Base-by-base conservation (phyloP, 2,329 filamentous ascomycete species). In the Penicillium verrucosum region DNA sequence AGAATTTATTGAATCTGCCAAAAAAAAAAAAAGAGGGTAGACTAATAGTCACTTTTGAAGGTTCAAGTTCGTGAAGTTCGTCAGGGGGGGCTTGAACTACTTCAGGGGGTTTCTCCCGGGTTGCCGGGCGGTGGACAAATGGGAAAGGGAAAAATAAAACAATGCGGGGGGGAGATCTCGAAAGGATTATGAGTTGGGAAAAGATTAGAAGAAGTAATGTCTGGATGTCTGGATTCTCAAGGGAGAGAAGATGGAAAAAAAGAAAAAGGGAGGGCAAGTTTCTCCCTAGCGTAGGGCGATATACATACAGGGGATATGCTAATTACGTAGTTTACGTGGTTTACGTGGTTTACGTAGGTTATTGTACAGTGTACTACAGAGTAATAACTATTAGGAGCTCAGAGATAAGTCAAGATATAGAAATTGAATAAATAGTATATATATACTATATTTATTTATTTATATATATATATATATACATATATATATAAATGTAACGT, bases 61-160 rank as follows among this genome's bases (percentile, higher is more conserved):
- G 16, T 29, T 29, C 29, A 21, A 14, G 43, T 45, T 43, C 16
- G 41, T 18, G 36, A 38, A 4, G 32, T 37, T 49, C 34, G 23
- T 49, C 46, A 50, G 36, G 47, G n/a, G 47, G 43, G 41, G 30
- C n/a, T 40, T 32, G 44, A 46, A 50, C 32, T 59, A 36, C 50
- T 51, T 62, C 59, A 62, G 61, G 59, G 62, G 62, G 32, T 56
- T 21, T 21, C 21, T 21, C 58, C 30, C 58, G 56, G 59, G 60
- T 42, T 51, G 56, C 50, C 59, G 60, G 58, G 60, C 60, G 54
- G 59, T 61, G 56, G 56, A 41, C 48, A 47, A 58, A 51, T 53
- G 42, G 49, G 54, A 27, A 32, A 5, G 30, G 18, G 18, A 2
- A 25, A 40, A 18, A 30, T 7, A 45, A 41, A 45, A 41, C 41